Base-by-base conservation (phyloP, 495 filamentous ascomycete genomes). In the Astrothelium subdiscretum region DNA sequence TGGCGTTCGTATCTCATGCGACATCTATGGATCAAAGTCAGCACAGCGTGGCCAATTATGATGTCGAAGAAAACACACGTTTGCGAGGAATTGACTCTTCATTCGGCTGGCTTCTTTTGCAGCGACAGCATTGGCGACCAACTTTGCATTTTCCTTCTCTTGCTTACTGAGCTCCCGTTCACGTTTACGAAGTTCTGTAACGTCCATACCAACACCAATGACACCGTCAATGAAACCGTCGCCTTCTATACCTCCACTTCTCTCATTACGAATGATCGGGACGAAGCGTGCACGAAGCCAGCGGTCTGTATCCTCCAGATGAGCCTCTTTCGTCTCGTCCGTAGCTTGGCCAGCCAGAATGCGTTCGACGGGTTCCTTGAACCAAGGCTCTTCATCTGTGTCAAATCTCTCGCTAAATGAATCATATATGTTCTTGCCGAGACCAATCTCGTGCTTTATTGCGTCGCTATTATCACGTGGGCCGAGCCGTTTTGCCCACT, bases 1-100 rank as follows among this genome's bases (percentile, higher is more conserved):
- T 6, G 85, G 85, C 4, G 91, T 95, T 44, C 91, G 81, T 61
- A 96, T 90, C 72, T 95, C 91, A 72, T 95, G 91, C 26, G 84
- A 88, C 89, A 95, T 95, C 59, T 63, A 44, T 15, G 18, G 20
- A 51, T 4, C n/a, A n/a, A 6, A 26, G 35, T 62, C 15, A 32
- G 43, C 13, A 61, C 3, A 2, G 26, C 18, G n/a, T n/a, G n/a
- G n/a, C n/a, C n/a, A n/a, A n/a, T n/a, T n/a, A n/a, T n/a, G n/a
- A n/a, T n/a, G n/a, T n/a, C 10, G 8, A 5, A 27, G 31, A 40
- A 2, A n/a, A 61, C 29, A 27, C 29, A 42, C 12, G 43, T 83
- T 86, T 1, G 84, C 84, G n/a, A 87, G 72, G 69, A 87, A 87
- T 65, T 86, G 84, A 63, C 77, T 82, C 71, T 88, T 88, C 31